A percentile compares a stretch with the other conserved stretches of the same genome.
phyloP scores from a whole-genome alignment of 164 flowering plant species.

The Vitis labrusca region DNA sequence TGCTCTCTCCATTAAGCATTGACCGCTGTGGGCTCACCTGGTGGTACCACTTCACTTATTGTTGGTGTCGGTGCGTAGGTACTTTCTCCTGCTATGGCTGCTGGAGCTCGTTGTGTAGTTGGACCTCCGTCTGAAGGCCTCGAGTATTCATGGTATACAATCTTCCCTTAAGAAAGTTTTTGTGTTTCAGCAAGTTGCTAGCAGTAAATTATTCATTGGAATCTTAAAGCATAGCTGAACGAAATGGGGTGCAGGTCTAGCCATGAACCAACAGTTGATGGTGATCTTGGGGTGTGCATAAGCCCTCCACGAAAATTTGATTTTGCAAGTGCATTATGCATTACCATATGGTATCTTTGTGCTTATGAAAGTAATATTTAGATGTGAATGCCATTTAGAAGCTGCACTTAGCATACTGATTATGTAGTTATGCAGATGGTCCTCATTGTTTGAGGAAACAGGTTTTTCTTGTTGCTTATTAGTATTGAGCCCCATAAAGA shows the following conservation, averaged over 20 bases:
- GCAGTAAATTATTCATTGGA: too few relatives aligned
- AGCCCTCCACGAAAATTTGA: constrained; percentile 65
- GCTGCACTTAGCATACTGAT: neutral
- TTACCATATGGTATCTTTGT: neutral
- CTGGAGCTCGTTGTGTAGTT: constrained; percentile 90
- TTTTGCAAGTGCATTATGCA: too few relatives aligned
- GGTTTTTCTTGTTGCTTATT: neutral
- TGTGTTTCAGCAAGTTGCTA: neutral
- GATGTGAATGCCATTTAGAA: neutral
- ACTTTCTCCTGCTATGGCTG: constrained; percentile 94
- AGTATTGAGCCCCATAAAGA: neutral
- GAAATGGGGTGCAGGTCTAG: constrained; percentile 77
- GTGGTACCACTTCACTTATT: constrained; percentile 92
- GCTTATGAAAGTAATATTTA: neutral
- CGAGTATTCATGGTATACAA: constrained; percentile 85
- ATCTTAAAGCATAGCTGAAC: constrained; percentile 8
- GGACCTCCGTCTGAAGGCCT: constrained; percentile 90
- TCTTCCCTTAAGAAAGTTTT: neutral
- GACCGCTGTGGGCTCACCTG: constrained; percentile 98
- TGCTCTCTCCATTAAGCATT: constrained; percentile 35
- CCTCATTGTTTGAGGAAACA: neutral
- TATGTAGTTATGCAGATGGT: neutral
- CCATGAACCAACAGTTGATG: constrained; percentile 94
- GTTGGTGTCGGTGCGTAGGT: constrained; percentile 97
- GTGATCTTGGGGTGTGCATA: constrained; percentile 86